Conservation (phyloP, 176 grass and related monocot genomes). For the Zea luxurians region DNA sequence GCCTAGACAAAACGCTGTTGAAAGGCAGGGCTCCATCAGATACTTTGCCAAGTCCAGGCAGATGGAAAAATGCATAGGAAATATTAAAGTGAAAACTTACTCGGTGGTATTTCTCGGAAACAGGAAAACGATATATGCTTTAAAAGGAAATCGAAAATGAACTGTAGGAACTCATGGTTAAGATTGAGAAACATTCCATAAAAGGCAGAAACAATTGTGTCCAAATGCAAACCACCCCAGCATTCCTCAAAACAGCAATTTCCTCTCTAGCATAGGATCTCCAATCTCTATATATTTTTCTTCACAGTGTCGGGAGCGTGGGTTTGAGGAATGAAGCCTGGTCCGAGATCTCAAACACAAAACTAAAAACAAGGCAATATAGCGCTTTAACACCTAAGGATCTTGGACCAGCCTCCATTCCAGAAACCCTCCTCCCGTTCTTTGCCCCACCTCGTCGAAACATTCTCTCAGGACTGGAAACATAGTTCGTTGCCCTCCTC, state of each 20-base stretch:
- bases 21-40: neutral
- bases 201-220: neutral
- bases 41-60: neutral
- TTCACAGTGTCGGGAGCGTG: neutral
- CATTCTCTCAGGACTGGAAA: neutral
- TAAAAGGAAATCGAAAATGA: too few species aligned
- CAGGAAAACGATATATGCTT: too few species aligned
- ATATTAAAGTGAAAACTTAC: neutral
- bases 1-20: neutral
- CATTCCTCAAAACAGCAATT: neutral
- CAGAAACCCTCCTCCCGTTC: constrained; percentile 31
- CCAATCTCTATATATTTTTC: neutral
- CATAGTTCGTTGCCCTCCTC: neutral
- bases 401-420: constrained; percentile 58
- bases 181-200: neutral
- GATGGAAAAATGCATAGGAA: neutral
- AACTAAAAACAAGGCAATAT: neutral
- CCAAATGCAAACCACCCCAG: neutral
- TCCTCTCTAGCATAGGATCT: neutral
- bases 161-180: neutral
- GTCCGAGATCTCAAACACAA: constrained; percentile 36
- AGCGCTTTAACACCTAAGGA: neutral
- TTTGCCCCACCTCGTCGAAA: neutral
- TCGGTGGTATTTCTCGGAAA: too few species aligned
- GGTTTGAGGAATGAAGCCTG: constrained; percentile 52